Base-by-base conservation (phyloP, 164 flowering plant genomes). In the Saururus chinensis region DNA sequence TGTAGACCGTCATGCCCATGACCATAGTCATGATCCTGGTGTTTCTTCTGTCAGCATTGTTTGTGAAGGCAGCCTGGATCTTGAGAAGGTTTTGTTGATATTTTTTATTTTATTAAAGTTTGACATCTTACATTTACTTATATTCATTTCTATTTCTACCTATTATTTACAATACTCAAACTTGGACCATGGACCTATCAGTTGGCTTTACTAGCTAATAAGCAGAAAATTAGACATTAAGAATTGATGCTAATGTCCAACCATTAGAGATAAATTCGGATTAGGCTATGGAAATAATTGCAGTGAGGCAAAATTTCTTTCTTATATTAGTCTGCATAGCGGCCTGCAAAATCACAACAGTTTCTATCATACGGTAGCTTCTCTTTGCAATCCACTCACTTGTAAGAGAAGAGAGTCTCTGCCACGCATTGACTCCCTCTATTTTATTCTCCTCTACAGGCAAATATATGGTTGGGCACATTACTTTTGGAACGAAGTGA, bases 11-110 rank as follows among this genome's bases (percentile, higher is more conserved):
- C 82, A 84, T 78, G 66, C 80, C 57, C 91, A 93, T 60, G 92
- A 84, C 76, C 98, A 93, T 70, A 78, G 82, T 52, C 98, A 89
- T 68, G 97, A 93, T 70, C 97, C 99, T 64, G 97, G 97, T 57
- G 96, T 93, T 79, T 77, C 97, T 61, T 93, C 97, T 4, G 91
- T 93, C 65, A 93, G 99, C 83, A 83, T 93, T 55, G 99, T 93
- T 71, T 93, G 96, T 74, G 97, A 93, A 72, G 99, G 97, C 59
- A 87, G 59, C 77, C 78, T 93, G 67, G 99, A 93, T 70, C 88
- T 93, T 53, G 97, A 93, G 64, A 93, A 93, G 97, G 97, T 88
- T n/a, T 30, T 30, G 37, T 30, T 30, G 37, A 0, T 21, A 54
- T 55, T 23, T 24, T 23, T 24, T 14, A 55, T 23, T 11, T 23